Conservation (phyloP, 1,284 basidiomycete species). For the Cutaneotrichosporon mucoides region DNA sequence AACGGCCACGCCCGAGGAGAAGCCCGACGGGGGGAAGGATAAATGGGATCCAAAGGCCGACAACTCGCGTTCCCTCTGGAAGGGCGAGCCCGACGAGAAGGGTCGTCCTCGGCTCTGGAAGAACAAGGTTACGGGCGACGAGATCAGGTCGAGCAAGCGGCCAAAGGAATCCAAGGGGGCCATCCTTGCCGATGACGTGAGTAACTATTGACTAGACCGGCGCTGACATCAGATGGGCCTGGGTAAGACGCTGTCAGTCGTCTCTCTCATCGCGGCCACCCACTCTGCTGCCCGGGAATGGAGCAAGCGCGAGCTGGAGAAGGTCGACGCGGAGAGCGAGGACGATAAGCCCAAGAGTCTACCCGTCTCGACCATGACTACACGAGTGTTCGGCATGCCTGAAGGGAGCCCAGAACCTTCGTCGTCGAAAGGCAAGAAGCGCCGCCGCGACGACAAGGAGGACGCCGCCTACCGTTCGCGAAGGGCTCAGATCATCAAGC, state of each 20-base stretch:
- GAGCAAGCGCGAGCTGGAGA: constrained; percentile 55
- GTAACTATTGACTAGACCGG: constrained; percentile 37
- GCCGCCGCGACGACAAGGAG: constrained; percentile 35
- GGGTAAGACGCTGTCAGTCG: constrained; percentile 93
- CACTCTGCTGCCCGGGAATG: constrained; percentile 63
- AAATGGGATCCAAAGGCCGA: constrained; percentile 24
- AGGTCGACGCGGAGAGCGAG: constrained; percentile 39
- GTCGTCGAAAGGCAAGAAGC: constrained; percentile 35
- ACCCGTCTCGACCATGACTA: constrained; percentile 61
- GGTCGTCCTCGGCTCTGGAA: constrained; percentile 68
- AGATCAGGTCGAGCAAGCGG: constrained; percentile 54
- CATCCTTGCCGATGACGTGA: constrained; percentile 84
- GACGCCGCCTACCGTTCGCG: constrained; percentile 51
- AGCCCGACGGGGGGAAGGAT: not conserved
- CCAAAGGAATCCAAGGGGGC: constrained; percentile 79
- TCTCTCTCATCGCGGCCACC: constrained; percentile 84
- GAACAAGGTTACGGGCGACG: constrained; percentile 80
- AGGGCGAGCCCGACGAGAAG: constrained; percentile 34
- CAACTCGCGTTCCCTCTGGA: constrained; percentile 40
- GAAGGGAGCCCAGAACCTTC: constrained; percentile 12
- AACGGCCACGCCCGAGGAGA: constrained; percentile 1
- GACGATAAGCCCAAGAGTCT: constrained; percentile 51
- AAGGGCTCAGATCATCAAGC: constrained; percentile 66
- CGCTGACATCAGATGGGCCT: constrained; percentile 68
- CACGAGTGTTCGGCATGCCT: constrained; percentile 79